Base-by-base conservation (phyloP, 73 alveolate species). In the Paramecium sexaurelia region DNA sequence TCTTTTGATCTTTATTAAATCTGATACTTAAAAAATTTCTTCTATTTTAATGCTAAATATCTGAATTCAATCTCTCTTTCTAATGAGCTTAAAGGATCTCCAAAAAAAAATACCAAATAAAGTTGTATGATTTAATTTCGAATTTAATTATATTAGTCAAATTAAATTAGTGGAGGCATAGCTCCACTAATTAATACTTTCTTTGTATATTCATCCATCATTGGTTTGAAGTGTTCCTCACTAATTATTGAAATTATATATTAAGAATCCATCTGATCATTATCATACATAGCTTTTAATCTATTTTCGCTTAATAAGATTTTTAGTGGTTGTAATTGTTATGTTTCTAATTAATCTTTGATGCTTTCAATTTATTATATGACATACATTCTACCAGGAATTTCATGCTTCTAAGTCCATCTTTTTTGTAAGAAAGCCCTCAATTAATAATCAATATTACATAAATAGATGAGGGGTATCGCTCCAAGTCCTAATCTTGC, bases 151-250 rank as follows among this genome's bases (percentile, higher is more conserved):
- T 92, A 92, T 20, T 92, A 85, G 39, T 92, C 87, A 55, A 92
- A 85, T 55, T 94, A 94, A 27, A 84, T 86, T 17, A 95, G 17
- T 13, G 95, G 94, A n/a, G 92, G 95, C 56, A 94, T 96, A 33
- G 92, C 85, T 20, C 98, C 98, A 92, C 91, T 94, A 91, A 94
- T 92, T 17, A 94, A 89, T 66, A 92, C 90, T 61, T 95, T 94
- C 27, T 87, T 47, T 43, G 68, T 24, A 45, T 92, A 85, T 55
- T 94, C 95, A 56, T 95, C 98, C 85, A 73, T 84, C 89, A 95
- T 57, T 19, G 95, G 92, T 90, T 95, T 95, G 36, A 94, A 96
- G 78, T 95, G 95, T 71, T 95, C 98, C 75, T 95, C 98, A 87
- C 61, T 71, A 41, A 94, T 29, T 32, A 84, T 57, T 1, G 97